Base-by-base conservation (phyloP, 1,139 yeast species). In the Pichia sp. region DNA sequence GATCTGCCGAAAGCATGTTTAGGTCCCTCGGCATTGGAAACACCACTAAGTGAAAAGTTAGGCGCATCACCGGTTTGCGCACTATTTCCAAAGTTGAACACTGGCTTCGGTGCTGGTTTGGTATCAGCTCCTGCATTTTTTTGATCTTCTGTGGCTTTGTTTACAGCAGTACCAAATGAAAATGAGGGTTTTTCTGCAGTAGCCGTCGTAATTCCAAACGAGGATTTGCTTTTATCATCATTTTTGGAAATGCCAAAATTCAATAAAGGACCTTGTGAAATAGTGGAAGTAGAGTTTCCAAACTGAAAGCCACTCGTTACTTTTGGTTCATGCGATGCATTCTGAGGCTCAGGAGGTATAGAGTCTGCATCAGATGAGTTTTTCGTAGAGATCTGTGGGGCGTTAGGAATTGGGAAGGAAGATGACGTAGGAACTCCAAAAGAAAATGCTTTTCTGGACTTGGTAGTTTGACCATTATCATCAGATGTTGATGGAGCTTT, bases 11-110 rank as follows among this genome's bases (percentile, higher is more conserved):
- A 50, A 14, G 44, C 4, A 50, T 38, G 38, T 42, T 27, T 43
- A n/a, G 59, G 50, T 9, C 48, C 48, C 17, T 49, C 31, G 6
- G 36, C 30, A 6, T 51, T 41, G 34, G 52, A 31, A 2, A 53
- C 24, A 38, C 55, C 29, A 17, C 55, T 50, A 27, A 45, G 51
- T 24, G 34, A 48, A 8, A 27, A 27, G 16, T 29, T 42, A 16
- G 48, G 10, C 3, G 27, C 9, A 20, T 33, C 17, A 40, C n/a
- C 17, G 24, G 43, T n/a, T n/a, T 40, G 9, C 17, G 31, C 16
- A 36, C 33, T n/a, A 12, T 33, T 31, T 38, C 55, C 52, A 27
- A 49, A 52, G 24, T 33, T 31, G 36, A 43, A 40, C n/a, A 31
- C 33, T 7, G 54, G 27, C 10, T 24, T 16, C 8, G 17, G 14